Base-by-base conservation (phyloP, 768 basidiomycete genomes). In the Tylopilus plumbeoviolaceoides region DNA sequence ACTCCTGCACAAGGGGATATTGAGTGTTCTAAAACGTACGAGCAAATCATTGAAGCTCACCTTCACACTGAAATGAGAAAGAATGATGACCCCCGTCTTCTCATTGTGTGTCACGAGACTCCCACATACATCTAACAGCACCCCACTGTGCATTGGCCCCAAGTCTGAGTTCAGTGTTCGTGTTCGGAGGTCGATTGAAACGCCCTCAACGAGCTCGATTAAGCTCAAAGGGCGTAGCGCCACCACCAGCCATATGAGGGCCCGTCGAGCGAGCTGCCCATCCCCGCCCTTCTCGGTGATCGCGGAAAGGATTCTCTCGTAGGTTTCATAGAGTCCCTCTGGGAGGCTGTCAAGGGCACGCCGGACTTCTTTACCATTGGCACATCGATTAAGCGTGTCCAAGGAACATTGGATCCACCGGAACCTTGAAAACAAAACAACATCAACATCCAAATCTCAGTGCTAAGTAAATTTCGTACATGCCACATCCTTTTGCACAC, bases 371-470 rank as follows among this genome's bases (percentile, higher is more conserved):
- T 8, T 38, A 8, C 36, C n/a, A n/a, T n/a, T 18, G 3, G n/a
- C n/a, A n/a, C 36, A 38, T 4, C n/a, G 51, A 17, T 35, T 25
- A 6, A 53, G 51, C 2, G 51, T 35, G 10, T 48, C 47, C 4
- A 53, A 35, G 2, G 51, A 53, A 35, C 51, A 50, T 20, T 50
- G 49, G 8, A 50, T 23, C 49, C 49, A 50, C 12, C 49, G 49
- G 15, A 50, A 50, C 49, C 49, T 50, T 35, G 23, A 44, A 21
- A 5, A 6, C 17, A 10, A 35, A 20, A 7, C n/a, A 3, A 17
- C 1, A 0, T 52, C 10, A 31, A 17, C 18, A 20, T 47, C 36
- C 31, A 3, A 5, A 2, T 2, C 25, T 31, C 1, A 28, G 2
- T 8, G 11, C 3, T 15, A 21, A 33, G 15, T 12, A 27, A 14